Percentiles rank a stretch among this genome's conserved stretches.
Evolutionary conservation across 2,329 filamentous ascomycete species (phyloP).

Genomic region (Phoma sp.): DNA sequence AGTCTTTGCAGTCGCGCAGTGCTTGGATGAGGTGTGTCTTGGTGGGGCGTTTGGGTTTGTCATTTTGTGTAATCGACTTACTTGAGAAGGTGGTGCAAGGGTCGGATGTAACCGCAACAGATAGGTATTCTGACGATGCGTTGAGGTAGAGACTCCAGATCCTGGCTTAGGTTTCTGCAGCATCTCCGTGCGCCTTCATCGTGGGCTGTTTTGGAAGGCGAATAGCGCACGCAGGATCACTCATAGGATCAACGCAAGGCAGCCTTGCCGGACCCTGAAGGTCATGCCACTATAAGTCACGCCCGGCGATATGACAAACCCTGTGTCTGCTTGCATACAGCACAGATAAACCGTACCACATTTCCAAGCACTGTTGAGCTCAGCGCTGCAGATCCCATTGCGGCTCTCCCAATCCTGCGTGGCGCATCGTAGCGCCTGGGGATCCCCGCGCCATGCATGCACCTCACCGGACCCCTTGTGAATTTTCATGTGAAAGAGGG

Average conservation of each 20-base stretch:
- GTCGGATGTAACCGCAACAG: background rate
- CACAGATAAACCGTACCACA: background rate
- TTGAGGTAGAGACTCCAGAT: background rate
- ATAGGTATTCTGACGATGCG: background rate
- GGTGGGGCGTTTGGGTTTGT: background rate
- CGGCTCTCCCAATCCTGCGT: slow-evolving; percentile 13
- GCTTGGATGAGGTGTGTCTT: background rate
- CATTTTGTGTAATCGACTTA: background rate
- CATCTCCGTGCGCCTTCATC: background rate
- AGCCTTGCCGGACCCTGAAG: background rate
- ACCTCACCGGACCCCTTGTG: background rate
- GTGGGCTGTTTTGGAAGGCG: background rate
- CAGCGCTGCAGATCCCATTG: slow-evolving; percentile 11
- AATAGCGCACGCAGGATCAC: background rate
- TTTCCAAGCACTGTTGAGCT: background rate
- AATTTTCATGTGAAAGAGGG: slow-evolving; percentile 19
- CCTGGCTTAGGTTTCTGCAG: background rate
- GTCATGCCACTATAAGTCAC: slow-evolving; percentile 1
- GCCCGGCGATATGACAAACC: slow-evolving; percentile 2
- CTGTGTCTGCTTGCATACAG: background rate
- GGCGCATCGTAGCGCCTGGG: background rate
- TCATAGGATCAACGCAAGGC: background rate
- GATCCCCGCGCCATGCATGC: background rate
- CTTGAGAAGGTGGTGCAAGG: background rate
- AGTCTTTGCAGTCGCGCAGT: background rate